Evolutionary conservation across 2,329 filamentous ascomycete genomes (phyloP).

Genomic region (Colletotrichum magnum): DNA sequence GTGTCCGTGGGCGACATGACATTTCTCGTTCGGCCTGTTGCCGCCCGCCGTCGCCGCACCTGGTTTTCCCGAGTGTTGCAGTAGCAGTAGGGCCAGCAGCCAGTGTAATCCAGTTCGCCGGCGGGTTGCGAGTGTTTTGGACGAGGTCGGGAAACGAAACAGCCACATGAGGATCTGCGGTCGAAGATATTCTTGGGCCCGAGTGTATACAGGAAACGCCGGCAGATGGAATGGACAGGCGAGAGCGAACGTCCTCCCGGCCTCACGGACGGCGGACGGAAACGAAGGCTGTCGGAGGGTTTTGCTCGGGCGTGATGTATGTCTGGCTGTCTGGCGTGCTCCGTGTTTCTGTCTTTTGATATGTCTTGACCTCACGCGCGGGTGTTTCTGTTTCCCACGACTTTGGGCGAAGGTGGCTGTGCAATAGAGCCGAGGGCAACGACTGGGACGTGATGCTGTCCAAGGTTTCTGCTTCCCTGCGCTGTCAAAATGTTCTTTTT

Average conservation of each 20-base stretch:
- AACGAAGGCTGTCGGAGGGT: conserved; percentile 19
- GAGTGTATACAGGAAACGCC: neutral
- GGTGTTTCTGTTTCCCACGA: too few relatives aligned
- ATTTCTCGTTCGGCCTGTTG: neutral
- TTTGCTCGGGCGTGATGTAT: conserved; percentile 4
- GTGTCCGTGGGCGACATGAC: neutral
- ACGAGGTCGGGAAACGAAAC: neutral
- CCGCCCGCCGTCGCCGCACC: too few relatives aligned
- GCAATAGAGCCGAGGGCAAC: neutral
- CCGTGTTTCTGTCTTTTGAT: neutral
- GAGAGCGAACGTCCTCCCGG: neutral
- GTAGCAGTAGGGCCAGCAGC: neutral
- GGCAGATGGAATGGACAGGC: neutral
- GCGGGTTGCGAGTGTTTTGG: neutral
- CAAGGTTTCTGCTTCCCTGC: conserved; percentile 10
- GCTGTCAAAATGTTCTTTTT: neutral
- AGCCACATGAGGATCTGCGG: neutral
- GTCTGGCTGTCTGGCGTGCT: neutral
- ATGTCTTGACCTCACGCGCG: neutral
- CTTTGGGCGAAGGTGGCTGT: too few relatives aligned
- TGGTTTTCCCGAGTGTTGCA: neutral
- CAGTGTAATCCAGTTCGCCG: too few relatives aligned
- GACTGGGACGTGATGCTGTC: conserved; percentile 1
- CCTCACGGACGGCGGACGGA: conserved; percentile 22
- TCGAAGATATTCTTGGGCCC: conserved; percentile 4